Evolutionary conservation across 2,329 filamentous ascomycete species (phyloP), one percentile per base, ranked within the genome.

Genomic region (Tolypocladium pustulatum): DNA sequence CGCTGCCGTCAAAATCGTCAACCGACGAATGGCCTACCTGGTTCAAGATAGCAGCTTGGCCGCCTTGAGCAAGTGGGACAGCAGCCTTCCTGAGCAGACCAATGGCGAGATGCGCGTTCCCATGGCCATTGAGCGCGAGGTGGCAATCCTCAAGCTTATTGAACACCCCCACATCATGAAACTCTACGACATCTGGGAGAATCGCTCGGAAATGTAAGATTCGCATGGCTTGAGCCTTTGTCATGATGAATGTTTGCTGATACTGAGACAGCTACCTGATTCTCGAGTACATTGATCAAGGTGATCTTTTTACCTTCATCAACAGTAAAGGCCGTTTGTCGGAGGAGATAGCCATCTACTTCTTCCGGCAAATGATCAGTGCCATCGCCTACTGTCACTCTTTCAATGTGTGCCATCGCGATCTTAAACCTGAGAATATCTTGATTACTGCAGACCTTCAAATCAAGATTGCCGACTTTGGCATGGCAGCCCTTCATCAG

Each of bases 141-240:
- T 99, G 46, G 91, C 93, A 37, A 95, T 99, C 66, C 91, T 99
- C 82, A 97, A 97, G 75, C 81, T 97, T 59, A 90, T 97, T 61
- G 88, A 96, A 67, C 94, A 99, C 73, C 90, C 88, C 7, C 94
- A 97, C 71, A 93, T 97, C 66, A 92, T 97, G 72, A 90, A 89
- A 65, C 77, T 99, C 12, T 94, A 93, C 70, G 94, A 99, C 74
- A 93, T 99, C 36, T 99, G 93, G 93, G 94, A 99, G 75, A 97
- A 97, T 69, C 83, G 90, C 27, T 89, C 91, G 59, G 92, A 99
- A 73, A 87, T 99, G 90, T 97, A 79, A 77, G 89, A 75, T 46
- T 34, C 30, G 20, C 1, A 2, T n/a, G 20, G 30, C 37, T 12
- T 12, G 13, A 34, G 9, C 32, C 4, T 53, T 9, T 34, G 46